Evolutionary conservation across 768 basidiomycete genomes (phyloP).

Genomic region (Trametes sanguinea): DNA sequence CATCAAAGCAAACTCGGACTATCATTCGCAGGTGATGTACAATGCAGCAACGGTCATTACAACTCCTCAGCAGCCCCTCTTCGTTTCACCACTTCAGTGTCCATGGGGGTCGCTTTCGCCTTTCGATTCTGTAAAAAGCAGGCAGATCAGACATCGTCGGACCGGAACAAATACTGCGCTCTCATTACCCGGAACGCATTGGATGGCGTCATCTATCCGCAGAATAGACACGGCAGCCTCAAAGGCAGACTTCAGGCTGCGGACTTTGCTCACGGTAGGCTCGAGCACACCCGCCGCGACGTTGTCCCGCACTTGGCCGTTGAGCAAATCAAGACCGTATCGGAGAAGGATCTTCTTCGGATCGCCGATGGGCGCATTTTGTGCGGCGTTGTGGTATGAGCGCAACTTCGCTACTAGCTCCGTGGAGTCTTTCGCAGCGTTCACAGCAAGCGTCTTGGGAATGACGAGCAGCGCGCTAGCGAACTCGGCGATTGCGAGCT

Average conservation of each 20-base stretch:
- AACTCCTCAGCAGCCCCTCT: conserved; percentile 8
- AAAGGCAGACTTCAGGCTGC: conserved; percentile 94
- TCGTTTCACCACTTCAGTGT: conserved; percentile 47
- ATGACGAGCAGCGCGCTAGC: conserved; percentile 90
- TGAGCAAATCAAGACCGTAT: conserved; percentile 93
- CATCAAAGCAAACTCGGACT: neutral
- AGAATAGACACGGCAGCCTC: conserved; percentile 94
- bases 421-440: conserved; percentile 98
- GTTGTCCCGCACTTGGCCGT: conserved; percentile 95
- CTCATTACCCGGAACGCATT: conserved; percentile 74
- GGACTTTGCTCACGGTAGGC: conserved; percentile 96
- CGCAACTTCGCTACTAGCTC: conserved; percentile 96
- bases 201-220: conserved; percentile 95
- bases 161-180: neutral
- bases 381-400: conserved; percentile 95
- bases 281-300: conserved; percentile 91
- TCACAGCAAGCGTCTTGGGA: conserved; percentile 95
- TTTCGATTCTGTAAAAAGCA: conserved; percentile 58
- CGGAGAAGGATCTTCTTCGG: conserved; percentile 88
- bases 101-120: conserved; percentile 73
- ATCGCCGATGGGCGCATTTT: conserved; percentile 87
- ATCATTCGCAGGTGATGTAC: conserved; percentile 23
- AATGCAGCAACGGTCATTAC: conserved; percentile 13
- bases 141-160: neutral
- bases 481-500: conserved; percentile 99